phyloP scores from a whole-genome alignment of 31 red algal species.

The Asparagopsis taxiformis region DNA sequence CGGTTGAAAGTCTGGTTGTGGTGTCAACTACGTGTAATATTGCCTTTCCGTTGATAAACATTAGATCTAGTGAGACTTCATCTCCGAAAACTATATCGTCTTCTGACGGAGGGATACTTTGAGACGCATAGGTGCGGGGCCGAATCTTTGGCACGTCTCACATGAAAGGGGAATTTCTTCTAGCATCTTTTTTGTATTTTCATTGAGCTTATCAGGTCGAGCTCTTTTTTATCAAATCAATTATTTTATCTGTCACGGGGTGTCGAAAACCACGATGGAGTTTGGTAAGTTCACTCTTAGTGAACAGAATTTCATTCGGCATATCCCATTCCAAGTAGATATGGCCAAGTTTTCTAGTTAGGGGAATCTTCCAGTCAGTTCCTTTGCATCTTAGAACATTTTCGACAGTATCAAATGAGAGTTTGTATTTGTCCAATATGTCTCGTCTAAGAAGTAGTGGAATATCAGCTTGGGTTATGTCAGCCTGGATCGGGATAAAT shows the following conservation, averaged over 20 bases:
- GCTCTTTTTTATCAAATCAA: constrained; percentile 3
- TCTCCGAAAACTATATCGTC: neutral
- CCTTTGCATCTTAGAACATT: neutral
- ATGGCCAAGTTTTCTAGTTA: neutral
- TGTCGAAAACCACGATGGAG: constrained; percentile 2
- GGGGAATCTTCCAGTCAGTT: neutral
- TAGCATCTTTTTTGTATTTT: neutral
- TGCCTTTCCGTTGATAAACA: constrained; percentile 8
- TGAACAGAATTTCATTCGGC: constrained; percentile 1
- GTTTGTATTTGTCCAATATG: constrained; percentile 12
- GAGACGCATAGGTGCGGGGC: neutral
- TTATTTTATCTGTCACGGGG: neutral
- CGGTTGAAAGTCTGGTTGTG: constrained; percentile 1
- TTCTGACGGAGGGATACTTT: constrained; percentile 12
- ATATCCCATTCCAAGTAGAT: constrained; percentile 7
- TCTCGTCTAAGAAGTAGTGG: constrained; percentile 7
- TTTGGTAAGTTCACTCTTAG: neutral
- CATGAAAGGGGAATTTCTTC: neutral
- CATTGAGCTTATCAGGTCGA: neutral
- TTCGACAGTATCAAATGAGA: neutral
- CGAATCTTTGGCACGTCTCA: constrained; percentile 1
- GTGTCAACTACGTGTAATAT: neutral
- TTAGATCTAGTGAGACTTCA: constrained; percentile 7
- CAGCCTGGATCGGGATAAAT: neutral
- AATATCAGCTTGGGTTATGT: neutral